Conservation (phyloP, 805 yeast species). For the Ogataea nakhonphanomensis region DNA sequence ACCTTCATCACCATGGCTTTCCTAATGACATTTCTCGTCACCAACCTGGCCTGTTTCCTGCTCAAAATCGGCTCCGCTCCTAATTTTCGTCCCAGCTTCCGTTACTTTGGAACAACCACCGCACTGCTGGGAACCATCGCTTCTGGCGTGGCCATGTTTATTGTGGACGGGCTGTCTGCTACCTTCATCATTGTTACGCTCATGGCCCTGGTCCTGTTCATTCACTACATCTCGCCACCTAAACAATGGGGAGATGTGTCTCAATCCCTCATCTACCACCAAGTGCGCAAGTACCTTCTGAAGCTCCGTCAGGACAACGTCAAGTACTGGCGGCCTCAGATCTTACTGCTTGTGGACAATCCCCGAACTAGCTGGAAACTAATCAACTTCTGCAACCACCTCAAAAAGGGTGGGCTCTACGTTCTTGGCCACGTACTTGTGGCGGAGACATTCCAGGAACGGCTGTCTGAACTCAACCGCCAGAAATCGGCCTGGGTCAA, state of each 20-base stretch:
- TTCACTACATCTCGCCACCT: constrained; percentile 91
- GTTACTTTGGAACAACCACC: constrained; percentile 75
- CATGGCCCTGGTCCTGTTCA: constrained; percentile 63
- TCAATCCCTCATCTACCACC: constrained; percentile 91
- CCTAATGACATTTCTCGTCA: constrained; percentile 91
- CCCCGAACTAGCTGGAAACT: constrained; percentile 91
- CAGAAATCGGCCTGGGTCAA: constrained; percentile 83
- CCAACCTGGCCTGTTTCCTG: constrained; percentile 89
- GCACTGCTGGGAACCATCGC: constrained; percentile 72
- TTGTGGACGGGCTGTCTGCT: constrained; percentile 91
- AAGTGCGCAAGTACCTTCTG: constrained; percentile 85
- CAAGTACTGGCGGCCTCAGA: constrained; percentile 98
- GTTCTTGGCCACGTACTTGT: constrained; percentile 89
- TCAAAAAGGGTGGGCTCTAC: constrained; percentile 93
- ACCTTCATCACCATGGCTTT: constrained; percentile 96
- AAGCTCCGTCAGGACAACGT: constrained; percentile 87
- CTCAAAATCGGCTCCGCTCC: constrained; percentile 91
- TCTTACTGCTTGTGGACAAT: constrained; percentile 80
- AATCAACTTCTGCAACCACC: constrained; percentile 87
- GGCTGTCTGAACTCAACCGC: constrained; percentile 63
- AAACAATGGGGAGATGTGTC: constrained; percentile 98
- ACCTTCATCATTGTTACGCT: constrained; percentile 66
- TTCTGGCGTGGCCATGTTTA: constrained; percentile 83
- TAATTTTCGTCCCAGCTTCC: constrained; percentile 95
- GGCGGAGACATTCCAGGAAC: constrained; percentile 55